Conservation (phyloP, 352 stramenopile genomes). For the Globisporangium radiosum region DNA sequence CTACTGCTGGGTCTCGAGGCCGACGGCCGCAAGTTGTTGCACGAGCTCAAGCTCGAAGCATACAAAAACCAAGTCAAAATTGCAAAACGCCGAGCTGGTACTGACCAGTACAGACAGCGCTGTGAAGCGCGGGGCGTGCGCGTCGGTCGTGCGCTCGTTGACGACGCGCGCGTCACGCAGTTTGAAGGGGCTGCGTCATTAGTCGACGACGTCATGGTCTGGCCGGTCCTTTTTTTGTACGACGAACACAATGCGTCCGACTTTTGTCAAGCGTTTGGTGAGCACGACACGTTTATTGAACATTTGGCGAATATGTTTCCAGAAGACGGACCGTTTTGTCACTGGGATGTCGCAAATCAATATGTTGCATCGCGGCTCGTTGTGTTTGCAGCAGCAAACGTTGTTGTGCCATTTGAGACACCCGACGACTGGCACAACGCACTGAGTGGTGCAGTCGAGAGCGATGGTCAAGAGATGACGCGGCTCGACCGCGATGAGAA, state of each 20-base stretch:
- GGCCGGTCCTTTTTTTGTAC: slow-evolving; percentile 82
- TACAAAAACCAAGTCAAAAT: slow-evolving; percentile 59
- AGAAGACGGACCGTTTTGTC: slow-evolving; percentile 73
- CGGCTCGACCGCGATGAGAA: slow-evolving; percentile 61
- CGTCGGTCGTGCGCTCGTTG: slow-evolving; percentile 67
- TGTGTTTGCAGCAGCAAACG: slow-evolving; percentile 65
- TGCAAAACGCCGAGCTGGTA: slow-evolving; percentile 60
- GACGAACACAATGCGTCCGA: slow-evolving; percentile 81
- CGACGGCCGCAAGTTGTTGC: slow-evolving; percentile 47
- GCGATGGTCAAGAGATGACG: slow-evolving; percentile 52
- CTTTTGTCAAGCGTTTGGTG: slow-evolving; percentile 76
- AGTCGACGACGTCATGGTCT: slow-evolving; percentile 61
- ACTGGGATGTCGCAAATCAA: slow-evolving; percentile 67
- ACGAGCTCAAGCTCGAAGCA: slow-evolving; percentile 55
- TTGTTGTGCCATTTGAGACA: slow-evolving; percentile 57
- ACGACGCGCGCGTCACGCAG: slow-evolving; percentile 74
- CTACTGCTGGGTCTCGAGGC: slow-evolving; percentile 61
- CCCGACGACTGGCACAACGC: slow-evolving; percentile 72
- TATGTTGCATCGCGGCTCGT: slow-evolving; percentile 75
- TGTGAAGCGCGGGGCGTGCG: slow-evolving; percentile 54
- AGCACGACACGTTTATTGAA: slow-evolving; percentile 77
- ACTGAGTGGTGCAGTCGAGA: slow-evolving; percentile 68
- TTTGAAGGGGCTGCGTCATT: slow-evolving; percentile 80
- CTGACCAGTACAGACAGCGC: slow-evolving; percentile 74
- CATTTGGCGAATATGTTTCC: slow-evolving; percentile 89